Percentiles rank a stretch among this genome's conserved stretches.
These are phyloP conservation scores for Wallacemonas sp. DNA, from an alignment of 208 protist species.

Conservation along the genomic window DNA sequence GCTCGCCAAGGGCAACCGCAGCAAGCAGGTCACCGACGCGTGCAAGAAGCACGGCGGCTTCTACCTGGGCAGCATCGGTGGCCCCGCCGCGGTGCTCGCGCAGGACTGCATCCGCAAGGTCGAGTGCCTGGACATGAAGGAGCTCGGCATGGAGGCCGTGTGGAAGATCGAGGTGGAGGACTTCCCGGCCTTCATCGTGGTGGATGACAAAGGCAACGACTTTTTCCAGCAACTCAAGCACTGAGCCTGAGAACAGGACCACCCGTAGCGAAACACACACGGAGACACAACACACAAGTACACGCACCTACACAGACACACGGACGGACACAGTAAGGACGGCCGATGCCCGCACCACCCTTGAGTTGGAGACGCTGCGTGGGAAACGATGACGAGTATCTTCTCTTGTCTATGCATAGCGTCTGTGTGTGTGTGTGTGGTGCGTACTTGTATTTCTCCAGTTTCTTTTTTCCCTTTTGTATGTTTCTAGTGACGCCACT, in stretches of 20 bases:
- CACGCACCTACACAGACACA: background rate
- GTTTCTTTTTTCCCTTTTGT: no score
- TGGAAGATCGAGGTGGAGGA: conserved; percentile 96
- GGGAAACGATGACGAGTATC: no score
- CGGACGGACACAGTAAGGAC: conserved; percentile 6
- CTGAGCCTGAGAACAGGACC: background rate
- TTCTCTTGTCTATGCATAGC: no score
- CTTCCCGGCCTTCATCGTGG: conserved; percentile 97
- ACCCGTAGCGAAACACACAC: background rate
- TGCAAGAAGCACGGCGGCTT: conserved; percentile 97
- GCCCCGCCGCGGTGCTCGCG: conserved; percentile 96
- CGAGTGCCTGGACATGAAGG: conserved; percentile 90
- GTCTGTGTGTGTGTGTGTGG: no score
- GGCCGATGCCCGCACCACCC: no score
- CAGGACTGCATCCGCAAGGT: conserved; percentile 93
- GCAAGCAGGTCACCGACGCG: conserved; percentile 86
- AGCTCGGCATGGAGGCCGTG: conserved; percentile 93
- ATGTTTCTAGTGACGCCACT: no score
- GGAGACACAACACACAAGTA: background rate
- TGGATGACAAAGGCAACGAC: conserved; percentile 98
- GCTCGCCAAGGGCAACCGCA: conserved; percentile 97
- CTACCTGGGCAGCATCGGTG: conserved; percentile 97
- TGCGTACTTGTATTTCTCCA: no score
- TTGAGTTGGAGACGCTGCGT: no score
- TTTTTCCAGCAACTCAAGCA: conserved; percentile 92